These are phyloP conservation scores for Phytophthora syringae DNA, from an alignment of 352 stramenopile species.

Conservation along the genomic window DNA sequence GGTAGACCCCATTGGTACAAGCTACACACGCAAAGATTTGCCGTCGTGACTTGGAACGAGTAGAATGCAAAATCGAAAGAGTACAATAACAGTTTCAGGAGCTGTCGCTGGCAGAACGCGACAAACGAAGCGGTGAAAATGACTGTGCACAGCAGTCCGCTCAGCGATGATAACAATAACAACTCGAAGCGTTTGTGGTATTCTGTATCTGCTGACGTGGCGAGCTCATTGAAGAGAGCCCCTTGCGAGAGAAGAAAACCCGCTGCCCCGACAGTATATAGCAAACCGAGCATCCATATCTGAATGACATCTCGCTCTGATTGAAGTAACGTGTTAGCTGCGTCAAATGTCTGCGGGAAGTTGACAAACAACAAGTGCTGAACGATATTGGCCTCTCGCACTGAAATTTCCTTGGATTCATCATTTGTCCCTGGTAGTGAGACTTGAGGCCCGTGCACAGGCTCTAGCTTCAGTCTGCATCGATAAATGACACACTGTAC, in stretches of 20 bases:
- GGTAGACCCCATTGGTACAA: slow-evolving; percentile 21
- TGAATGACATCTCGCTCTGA: neutral
- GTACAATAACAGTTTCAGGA: slow-evolving; percentile 34
- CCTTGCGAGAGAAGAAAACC: slow-evolving; percentile 9
- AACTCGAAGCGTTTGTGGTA: neutral
- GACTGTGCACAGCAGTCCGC: slow-evolving; percentile 8
- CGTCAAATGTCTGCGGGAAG: slow-evolving; percentile 9
- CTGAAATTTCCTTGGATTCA: slow-evolving; percentile 15
- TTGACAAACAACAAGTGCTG: slow-evolving; percentile 34
- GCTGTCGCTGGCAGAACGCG: slow-evolving; percentile 36
- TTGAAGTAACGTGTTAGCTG: slow-evolving; percentile 1
- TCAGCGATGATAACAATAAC: neutral
- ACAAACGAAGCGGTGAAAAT: slow-evolving; percentile 23
- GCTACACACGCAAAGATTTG: slow-evolving; percentile 34
- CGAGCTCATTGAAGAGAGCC: neutral
- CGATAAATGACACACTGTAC: slow-evolving; percentile 39
- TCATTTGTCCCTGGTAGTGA: neutral
- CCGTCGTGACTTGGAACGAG: slow-evolving; percentile 29
- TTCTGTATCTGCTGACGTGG: neutral
- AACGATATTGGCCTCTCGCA: slow-evolving; percentile 14
- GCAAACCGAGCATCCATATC: neutral
- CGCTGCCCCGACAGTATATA: slow-evolving; percentile 6
- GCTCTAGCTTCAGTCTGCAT: slow-evolving; percentile 26
- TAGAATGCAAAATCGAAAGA: slow-evolving; percentile 61
- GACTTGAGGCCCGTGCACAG: neutral